Percentiles rank a stretch among this genome's conserved stretches.
Evolutionary conservation across 1,139 yeast genomes (phyloP).

Genomic region (Starmera stellimalicola): DNA sequence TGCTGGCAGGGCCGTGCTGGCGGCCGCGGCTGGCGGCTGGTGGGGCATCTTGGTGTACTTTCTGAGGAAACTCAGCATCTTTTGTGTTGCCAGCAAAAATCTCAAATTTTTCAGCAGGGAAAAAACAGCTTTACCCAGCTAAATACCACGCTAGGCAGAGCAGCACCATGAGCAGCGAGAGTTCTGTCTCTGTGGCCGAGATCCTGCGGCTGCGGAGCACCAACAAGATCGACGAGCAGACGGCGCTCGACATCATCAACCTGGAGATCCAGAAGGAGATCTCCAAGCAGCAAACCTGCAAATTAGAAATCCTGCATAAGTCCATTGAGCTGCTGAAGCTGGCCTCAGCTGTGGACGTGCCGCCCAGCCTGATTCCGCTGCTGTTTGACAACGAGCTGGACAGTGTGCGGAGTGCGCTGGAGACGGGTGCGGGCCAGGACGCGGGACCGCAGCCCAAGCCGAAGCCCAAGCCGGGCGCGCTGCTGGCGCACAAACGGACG

Average conservation of each 20-base stretch:
- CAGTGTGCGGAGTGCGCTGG: too few species aligned
- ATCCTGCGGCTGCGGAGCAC: background rate
- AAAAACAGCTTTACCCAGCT: background rate
- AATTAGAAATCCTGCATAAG: constrained; percentile 51
- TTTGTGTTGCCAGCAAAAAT: background rate
- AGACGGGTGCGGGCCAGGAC: too few species aligned
- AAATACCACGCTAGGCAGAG: background rate
- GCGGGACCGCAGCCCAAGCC: constrained; percentile 4
- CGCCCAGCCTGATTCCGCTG: constrained; percentile 56
- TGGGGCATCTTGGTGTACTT: constrained; percentile 5
- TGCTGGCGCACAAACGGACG: constrained; percentile 6
- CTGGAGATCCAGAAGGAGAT: constrained; percentile 70
- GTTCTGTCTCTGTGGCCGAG: too few species aligned
- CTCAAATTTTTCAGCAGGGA: background rate
- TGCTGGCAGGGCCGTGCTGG: constrained; percentile 9
- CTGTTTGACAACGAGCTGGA: constrained; percentile 30
- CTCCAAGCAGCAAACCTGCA: constrained; percentile 74
- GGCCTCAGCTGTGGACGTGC: constrained; percentile 58
- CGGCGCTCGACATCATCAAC: constrained; percentile 53
- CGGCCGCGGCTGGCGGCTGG: constrained; percentile 7
- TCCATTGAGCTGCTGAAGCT: constrained; percentile 53
- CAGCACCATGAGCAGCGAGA: too few species aligned
- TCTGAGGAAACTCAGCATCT: constrained; percentile 4
- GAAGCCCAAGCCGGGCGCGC: constrained; percentile 5
- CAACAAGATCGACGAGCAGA: constrained; percentile 30